These are phyloP conservation scores for Forsythia suspensa DNA, from an alignment of 257 asterid species.

Conservation along the genomic window DNA sequence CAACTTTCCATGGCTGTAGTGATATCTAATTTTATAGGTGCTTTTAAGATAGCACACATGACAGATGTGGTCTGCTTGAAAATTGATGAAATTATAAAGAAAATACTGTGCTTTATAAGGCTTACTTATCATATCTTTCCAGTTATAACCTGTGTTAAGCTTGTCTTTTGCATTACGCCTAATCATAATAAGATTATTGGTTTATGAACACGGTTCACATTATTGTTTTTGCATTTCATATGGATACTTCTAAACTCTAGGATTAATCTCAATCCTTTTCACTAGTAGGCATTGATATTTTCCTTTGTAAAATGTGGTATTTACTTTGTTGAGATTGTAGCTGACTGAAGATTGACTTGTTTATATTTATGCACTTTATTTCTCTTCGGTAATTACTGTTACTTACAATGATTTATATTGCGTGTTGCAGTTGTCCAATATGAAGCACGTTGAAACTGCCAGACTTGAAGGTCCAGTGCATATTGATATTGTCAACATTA, in stretches of 20 bases:
- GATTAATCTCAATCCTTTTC: background rate
- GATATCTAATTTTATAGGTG: too few species aligned
- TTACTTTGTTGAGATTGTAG: background rate
- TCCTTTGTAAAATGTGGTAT: background rate
- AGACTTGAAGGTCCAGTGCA: background rate
- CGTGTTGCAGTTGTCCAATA: slow-evolving; percentile 62
- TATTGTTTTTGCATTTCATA: background rate
- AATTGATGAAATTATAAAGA: background rate
- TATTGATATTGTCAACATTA: background rate
- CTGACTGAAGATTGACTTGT: background rate
- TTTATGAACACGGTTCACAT: background rate
- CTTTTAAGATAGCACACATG: background rate
- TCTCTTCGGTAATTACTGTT: background rate
- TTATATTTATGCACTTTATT: background rate
- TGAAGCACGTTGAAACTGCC: slow-evolving; percentile 51
- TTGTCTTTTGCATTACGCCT: too few species aligned
- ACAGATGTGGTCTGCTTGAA: background rate
- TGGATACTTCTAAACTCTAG: background rate
- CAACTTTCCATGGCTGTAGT: too few species aligned
- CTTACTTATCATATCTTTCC: background rate
- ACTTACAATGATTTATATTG: background rate
- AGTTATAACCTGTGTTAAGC: too few species aligned
- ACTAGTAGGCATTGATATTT: background rate
- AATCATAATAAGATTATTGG: background rate
- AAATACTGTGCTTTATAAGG: background rate